These are phyloP conservation scores for Elaeagnus macrophylla DNA, from an alignment of 306 rosid species.

Conservation along the genomic window DNA sequence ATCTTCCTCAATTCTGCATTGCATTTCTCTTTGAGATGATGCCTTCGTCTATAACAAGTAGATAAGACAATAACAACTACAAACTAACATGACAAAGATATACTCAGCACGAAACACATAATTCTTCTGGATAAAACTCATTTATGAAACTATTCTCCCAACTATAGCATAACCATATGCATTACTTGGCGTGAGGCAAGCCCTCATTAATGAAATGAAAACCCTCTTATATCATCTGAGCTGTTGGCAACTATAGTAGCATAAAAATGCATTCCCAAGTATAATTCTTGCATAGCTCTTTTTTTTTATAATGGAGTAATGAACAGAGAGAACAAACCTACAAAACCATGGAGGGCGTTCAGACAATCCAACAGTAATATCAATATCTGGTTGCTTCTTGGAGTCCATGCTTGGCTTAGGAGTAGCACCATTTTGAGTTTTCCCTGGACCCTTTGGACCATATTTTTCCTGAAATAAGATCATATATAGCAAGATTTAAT, in stretches of 20 bases:
- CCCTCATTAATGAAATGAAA: too few species aligned
- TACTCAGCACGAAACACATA: too few species aligned
- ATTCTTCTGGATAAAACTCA: too few species aligned
- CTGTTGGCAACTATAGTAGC: neutral
- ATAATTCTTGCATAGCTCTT: neutral
- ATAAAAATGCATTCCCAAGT: neutral
- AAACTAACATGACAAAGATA: too few species aligned
- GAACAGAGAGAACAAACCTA: conserved; percentile 37
- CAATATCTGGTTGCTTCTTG: conserved; percentile 56
- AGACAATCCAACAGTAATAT: conserved; percentile 73
- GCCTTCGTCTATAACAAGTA: too few species aligned
- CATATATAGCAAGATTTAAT: neutral
- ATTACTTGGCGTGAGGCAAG: too few species aligned
- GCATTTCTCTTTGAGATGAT: too few species aligned
- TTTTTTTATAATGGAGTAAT: neutral
- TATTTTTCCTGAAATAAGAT: conserved; percentile 64
- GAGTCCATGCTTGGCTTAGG: conserved; percentile 47
- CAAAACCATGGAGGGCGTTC: conserved; percentile 93
- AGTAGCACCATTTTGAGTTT: conserved; percentile 31
- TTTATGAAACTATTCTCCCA: too few species aligned
- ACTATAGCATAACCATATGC: too few species aligned
- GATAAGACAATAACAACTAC: too few species aligned
- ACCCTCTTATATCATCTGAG: too few species aligned
- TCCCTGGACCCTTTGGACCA: conserved; percentile 88
- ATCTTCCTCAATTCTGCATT: too few species aligned